Evolutionary conservation across 2,329 filamentous ascomycete genomes (phyloP), one percentile per base, ranked within the genome.

Genomic region (Microdochium nivale): DNA sequence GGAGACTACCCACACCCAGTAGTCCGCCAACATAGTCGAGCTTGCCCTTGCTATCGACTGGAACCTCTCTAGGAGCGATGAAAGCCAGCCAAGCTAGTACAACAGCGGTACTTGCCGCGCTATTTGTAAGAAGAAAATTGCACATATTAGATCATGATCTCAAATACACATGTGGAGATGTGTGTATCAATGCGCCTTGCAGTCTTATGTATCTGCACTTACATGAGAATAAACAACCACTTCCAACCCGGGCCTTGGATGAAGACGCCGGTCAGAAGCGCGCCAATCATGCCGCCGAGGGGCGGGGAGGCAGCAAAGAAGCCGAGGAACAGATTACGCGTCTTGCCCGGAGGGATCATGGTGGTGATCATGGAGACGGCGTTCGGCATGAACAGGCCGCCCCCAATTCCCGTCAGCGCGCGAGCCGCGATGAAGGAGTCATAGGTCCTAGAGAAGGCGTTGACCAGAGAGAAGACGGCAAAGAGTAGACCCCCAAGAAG

Each of bases 351-450:
- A 0, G 72, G 71, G 19, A 77, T 70, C 33, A 70, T 76, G 25
- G 68, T 71, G 0, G 68, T 70, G 16, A 80, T 64, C 49, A 78
- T 69, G 0, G 77, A 76, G 0, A 80, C 67, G 0, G 74, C 71
- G 55, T 79, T 80, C 0, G 77, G 76, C 62, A 79, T 69, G n/a
- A 79, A 61, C 16, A 77, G 64, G 0, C 72, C 76, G 1, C 74
- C 76, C 0, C 78, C 77, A 11, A 78, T 68, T 1, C 79, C 78
- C 1, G 68, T 68, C 2, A 81, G 57, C 2, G 71, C 77, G 27
- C 27, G 27, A 11, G 27, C 27, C 27, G 27, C 62, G 23, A 70
- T 63, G 52, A 79, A 76, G 0, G 68, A 59, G 2, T 71, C 62
- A 40, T 72, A 71, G 2, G 62, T 67, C 2, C 61, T 65, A 43